These are phyloP conservation scores for Chiua virens DNA, from an alignment of 768 basidiomycete species.

Conservation along the genomic window DNA sequence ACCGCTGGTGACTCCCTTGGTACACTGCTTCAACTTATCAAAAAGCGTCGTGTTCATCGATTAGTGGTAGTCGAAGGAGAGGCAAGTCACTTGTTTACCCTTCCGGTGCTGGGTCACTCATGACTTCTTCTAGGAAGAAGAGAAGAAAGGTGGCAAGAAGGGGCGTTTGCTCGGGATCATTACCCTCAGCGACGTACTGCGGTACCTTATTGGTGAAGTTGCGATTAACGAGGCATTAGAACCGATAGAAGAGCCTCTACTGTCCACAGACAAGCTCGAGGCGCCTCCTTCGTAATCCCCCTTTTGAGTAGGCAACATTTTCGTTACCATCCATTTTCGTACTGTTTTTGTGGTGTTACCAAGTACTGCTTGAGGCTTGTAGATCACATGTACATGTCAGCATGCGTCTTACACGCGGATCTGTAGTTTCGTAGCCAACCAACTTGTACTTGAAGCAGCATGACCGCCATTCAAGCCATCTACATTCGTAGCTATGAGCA, in stretches of 20 bases:
- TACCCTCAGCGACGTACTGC: constrained; percentile 84
- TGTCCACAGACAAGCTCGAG: constrained; percentile 18
- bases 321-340: constrained; percentile 1
- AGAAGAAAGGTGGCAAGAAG: constrained; percentile 75
- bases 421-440: neutral
- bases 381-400: constrained; percentile 21
- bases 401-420: neutral
- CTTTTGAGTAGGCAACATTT: neutral
- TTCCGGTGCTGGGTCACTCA: neutral
- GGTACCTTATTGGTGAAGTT: constrained; percentile 74
- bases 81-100: constrained; percentile 38
- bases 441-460: constrained; percentile 24
- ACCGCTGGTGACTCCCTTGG: constrained; percentile 90
- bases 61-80: constrained; percentile 95
- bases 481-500: constrained; percentile 69
- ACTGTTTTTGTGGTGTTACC: constrained; percentile 1
- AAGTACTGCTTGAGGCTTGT: constrained; percentile 5
- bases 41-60: constrained; percentile 91
- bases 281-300: constrained; percentile 12
- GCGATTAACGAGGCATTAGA: constrained; percentile 48
- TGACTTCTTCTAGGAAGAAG: constrained; percentile 63
- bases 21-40: constrained; percentile 87
- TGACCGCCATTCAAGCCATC: constrained; percentile 79
- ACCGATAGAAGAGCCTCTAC: constrained; percentile 29
- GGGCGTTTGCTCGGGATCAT: constrained; percentile 84